Percentiles rank a stretch among this genome's conserved stretches.
These are phyloP conservation scores for Debaryomycetaceae sp. DNA, from an alignment of 1,139 yeast species.

Conservation along the genomic window DNA sequence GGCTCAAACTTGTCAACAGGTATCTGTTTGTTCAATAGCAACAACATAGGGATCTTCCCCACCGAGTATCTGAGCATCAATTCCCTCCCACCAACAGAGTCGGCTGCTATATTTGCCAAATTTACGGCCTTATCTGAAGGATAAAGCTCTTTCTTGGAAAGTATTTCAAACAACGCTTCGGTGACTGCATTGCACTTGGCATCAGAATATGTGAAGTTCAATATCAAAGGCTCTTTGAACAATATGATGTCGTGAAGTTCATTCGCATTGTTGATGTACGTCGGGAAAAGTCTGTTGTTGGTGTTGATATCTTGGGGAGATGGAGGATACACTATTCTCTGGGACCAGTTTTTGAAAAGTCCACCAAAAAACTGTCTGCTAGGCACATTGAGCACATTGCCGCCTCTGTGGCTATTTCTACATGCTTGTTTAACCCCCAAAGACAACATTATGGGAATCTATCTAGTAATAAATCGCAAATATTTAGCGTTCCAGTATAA, in stretches of 20 bases:
- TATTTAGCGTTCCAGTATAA: too few relatives aligned
- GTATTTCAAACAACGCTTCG: slow-evolving; percentile 55
- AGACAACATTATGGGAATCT: background rate
- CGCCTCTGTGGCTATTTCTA: background rate
- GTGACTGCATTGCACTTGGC: slow-evolving; percentile 61
- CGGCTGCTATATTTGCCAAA: slow-evolving; percentile 69
- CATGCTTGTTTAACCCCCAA: background rate
- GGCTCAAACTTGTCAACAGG: slow-evolving; percentile 53
- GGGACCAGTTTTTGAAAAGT: slow-evolving; percentile 4
- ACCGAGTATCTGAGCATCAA: slow-evolving; percentile 59
- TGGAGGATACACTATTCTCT: slow-evolving; percentile 38
- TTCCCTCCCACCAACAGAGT: slow-evolving; percentile 60
- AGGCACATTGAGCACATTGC: background rate
- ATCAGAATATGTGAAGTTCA: slow-evolving; percentile 75
- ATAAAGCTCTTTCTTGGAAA: slow-evolving; percentile 49
- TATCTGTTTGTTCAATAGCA: slow-evolving; percentile 64
- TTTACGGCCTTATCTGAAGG: slow-evolving; percentile 43
- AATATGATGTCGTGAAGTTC: slow-evolving; percentile 58
- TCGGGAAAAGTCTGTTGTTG: slow-evolving; percentile 38
- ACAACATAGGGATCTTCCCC: slow-evolving; percentile 59
- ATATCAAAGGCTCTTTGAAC: slow-evolving; percentile 58
- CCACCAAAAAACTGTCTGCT: slow-evolving; percentile 2
- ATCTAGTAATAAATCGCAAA: too few relatives aligned
- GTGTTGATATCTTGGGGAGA: slow-evolving; percentile 36
- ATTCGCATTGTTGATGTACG: slow-evolving; percentile 41